Evolutionary conservation across 768 basidiomycete genomes (phyloP).

Genomic region (Glaciozyma antarctica): DNA sequence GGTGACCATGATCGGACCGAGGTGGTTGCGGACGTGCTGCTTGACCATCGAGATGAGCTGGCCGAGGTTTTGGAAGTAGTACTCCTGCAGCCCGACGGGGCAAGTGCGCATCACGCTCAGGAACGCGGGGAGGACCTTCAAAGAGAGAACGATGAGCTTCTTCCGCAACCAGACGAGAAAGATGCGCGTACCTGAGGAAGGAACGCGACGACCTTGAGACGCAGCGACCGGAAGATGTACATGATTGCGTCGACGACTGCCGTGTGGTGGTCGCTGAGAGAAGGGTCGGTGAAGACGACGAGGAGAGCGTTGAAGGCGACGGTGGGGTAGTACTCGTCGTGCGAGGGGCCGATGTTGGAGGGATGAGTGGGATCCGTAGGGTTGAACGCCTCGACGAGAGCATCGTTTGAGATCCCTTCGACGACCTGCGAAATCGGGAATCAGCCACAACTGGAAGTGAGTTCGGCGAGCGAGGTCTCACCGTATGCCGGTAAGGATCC

Average conservation of each 20-base stretch:
- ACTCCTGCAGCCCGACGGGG: slow-evolving; percentile 75
- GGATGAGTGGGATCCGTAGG: slow-evolving; percentile 42
- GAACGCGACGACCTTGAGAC: slow-evolving; percentile 89
- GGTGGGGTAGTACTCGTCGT: slow-evolving; percentile 92
- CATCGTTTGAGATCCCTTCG: slow-evolving; percentile 49
- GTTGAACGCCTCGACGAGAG: slow-evolving; percentile 53
- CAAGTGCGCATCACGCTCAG: slow-evolving; percentile 67
- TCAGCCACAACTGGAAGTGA: slow-evolving; percentile 36
- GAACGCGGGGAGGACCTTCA: slow-evolving; percentile 81
- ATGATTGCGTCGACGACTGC: slow-evolving; percentile 95
- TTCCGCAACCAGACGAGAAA: neutral
- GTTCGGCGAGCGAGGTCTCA: slow-evolving; percentile 38
- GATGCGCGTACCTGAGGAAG: slow-evolving; percentile 63
- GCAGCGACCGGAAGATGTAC: slow-evolving; percentile 98
- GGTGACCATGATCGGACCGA: slow-evolving; percentile 70
- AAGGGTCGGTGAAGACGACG: slow-evolving; percentile 76
- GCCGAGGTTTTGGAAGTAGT: slow-evolving; percentile 87
- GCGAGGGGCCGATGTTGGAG: slow-evolving; percentile 35
- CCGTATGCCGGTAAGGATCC: slow-evolving; percentile 92
- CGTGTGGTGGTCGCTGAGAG: slow-evolving; percentile 75
- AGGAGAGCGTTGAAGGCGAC: slow-evolving; percentile 84
- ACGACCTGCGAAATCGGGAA: slow-evolving; percentile 33
- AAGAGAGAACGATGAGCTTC: neutral
- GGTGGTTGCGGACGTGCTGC: slow-evolving; percentile 89
- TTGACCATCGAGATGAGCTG: slow-evolving; percentile 94